A percentile compares a stretch with the other conserved stretches of the same genome.
Evolutionary conservation across 2,329 filamentous ascomycete species (phyloP).

Genomic region (Fusarium sp.): DNA sequence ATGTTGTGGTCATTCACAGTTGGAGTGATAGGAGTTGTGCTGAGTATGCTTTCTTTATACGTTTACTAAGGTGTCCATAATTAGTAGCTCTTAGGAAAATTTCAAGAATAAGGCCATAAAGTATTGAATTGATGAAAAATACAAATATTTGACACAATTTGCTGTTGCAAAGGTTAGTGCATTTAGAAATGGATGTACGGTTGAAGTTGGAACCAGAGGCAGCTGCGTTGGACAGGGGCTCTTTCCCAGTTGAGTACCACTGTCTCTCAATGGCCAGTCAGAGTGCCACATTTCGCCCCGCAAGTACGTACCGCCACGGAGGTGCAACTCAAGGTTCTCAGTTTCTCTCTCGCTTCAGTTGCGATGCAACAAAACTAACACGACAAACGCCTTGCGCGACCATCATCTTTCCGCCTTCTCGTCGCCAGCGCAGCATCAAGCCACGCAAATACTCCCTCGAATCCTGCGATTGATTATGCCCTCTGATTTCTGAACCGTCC

Average conservation of each 20-base stretch:
- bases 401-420: constrained; percentile 14
- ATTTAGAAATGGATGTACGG: not conserved
- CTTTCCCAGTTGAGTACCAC: not conserved
- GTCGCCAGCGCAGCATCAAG: constrained; percentile 6
- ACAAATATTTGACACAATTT: not conserved
- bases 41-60: not conserved
- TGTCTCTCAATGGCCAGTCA: constrained; percentile 24
- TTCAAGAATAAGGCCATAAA: not conserved
- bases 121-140: not conserved
- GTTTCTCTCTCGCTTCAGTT: constrained; percentile 33
- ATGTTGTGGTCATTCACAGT: not conserved
- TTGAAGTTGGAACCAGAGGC: not conserved
- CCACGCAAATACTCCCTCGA: not conserved
- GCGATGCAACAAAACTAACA: constrained; percentile 40
- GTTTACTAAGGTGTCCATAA: not conserved
- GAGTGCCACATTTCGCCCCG: not conserved
- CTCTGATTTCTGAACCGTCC: constrained; percentile 35
- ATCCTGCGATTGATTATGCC: constrained; percentile 43
- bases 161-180: not conserved
- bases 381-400: constrained; percentile 26
- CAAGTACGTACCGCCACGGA: constrained; percentile 21
- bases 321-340: constrained; percentile 12
- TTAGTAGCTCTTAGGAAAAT: not conserved
- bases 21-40: not conserved
- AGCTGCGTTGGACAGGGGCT: not conserved